A percentile compares a stretch with the other conserved stretches of the same genome.
Conservation (phyloP, 2,329 filamentous ascomycete genomes). For the Anthostomella pinea region DNA sequence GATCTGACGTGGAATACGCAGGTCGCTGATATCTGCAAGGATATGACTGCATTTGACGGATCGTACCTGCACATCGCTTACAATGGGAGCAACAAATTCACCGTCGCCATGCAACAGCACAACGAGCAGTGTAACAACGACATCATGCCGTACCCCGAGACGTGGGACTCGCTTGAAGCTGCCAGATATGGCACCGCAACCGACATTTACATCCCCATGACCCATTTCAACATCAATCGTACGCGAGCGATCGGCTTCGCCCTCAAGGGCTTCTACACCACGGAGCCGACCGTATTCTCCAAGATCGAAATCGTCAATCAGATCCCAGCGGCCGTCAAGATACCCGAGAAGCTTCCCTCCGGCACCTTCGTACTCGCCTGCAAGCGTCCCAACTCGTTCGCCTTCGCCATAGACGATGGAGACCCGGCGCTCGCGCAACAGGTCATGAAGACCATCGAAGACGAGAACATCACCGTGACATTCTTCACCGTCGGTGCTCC, state of each 20-base stretch:
- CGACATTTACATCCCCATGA: slow-evolving; percentile 65
- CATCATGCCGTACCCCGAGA: slow-evolving; percentile 60
- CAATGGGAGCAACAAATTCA: slow-evolving; percentile 60
- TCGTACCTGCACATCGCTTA: slow-evolving; percentile 65
- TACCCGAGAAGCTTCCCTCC: slow-evolving; percentile 59
- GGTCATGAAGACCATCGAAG: slow-evolving; percentile 59
- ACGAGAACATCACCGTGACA: slow-evolving; percentile 62
- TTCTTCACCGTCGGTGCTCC: slow-evolving; percentile 69
- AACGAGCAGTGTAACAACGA: slow-evolving; percentile 56
- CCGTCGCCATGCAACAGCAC: slow-evolving; percentile 63
- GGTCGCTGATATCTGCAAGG: slow-evolving; percentile 52
- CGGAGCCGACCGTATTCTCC: slow-evolving; percentile 47
- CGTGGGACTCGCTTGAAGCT: slow-evolving; percentile 66
- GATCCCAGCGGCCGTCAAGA: slow-evolving; percentile 47
- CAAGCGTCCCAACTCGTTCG: slow-evolving; percentile 66
- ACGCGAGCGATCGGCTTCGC: slow-evolving; percentile 55
- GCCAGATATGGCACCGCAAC: slow-evolving; percentile 51
- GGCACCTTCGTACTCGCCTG: slow-evolving; percentile 62
- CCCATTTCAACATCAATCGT: slow-evolving; percentile 62
- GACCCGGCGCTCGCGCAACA: slow-evolving; percentile 56
- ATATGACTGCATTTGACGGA: slow-evolving; percentile 51
- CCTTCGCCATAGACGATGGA: slow-evolving; percentile 71
- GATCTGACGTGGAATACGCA: slow-evolving; percentile 62
- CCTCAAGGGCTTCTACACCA: slow-evolving; percentile 62
- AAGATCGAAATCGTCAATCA: slow-evolving; percentile 59